A percentile compares a stretch with the other conserved stretches of the same genome.
phyloP scores from a whole-genome alignment of 441 rosid species.

The Gossypium aridum region DNA sequence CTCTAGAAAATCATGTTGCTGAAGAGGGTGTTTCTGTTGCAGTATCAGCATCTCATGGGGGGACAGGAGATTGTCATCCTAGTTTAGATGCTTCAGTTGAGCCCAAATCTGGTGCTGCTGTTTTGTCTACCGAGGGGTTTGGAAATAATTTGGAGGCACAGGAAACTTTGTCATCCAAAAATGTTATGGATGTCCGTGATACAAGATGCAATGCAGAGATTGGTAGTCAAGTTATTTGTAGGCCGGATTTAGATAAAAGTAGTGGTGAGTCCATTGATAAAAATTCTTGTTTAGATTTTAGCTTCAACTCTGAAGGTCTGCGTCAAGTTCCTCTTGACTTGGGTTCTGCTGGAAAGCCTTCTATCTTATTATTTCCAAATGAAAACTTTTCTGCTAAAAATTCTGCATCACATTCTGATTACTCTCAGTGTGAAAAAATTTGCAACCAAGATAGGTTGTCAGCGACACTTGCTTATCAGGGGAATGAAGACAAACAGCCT shows the following conservation, averaged over 20 bases:
- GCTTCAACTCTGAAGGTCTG: conserved; percentile 25
- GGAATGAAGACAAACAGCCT: conserved; percentile 24
- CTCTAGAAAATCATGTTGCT: conserved; percentile 21
- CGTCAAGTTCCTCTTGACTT: conserved; percentile 36
- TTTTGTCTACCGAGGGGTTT: conserved; percentile 26
- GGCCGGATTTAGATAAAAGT: conserved; percentile 27
- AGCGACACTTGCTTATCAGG: conserved; percentile 22
- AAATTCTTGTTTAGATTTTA: conserved; percentile 31
- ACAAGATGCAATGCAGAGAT: conserved; percentile 7
- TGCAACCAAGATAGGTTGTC: conserved; percentile 33
- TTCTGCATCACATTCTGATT: conserved; percentile 28
- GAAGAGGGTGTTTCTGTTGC: conserved; percentile 23
- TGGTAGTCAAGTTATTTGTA: conserved; percentile 24
- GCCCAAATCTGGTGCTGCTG: conserved; percentile 23
- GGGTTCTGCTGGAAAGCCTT: conserved; percentile 28
- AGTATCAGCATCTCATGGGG: conserved; percentile 22
- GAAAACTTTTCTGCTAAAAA: conserved; percentile 23
- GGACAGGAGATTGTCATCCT: conserved; percentile 27
- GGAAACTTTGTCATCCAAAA: conserved; percentile 22
- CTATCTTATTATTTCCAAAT: conserved; percentile 22
- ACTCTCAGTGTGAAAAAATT: conserved; percentile 21
- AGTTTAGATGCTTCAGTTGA: conserved; percentile 28
- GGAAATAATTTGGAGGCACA: conserved; percentile 25
- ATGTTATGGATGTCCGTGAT: conserved; percentile 5
- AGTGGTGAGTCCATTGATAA: conserved; percentile 25